Conservation (phyloP, 2,329 filamentous ascomycete genomes). For the Mariannaea sp. region DNA sequence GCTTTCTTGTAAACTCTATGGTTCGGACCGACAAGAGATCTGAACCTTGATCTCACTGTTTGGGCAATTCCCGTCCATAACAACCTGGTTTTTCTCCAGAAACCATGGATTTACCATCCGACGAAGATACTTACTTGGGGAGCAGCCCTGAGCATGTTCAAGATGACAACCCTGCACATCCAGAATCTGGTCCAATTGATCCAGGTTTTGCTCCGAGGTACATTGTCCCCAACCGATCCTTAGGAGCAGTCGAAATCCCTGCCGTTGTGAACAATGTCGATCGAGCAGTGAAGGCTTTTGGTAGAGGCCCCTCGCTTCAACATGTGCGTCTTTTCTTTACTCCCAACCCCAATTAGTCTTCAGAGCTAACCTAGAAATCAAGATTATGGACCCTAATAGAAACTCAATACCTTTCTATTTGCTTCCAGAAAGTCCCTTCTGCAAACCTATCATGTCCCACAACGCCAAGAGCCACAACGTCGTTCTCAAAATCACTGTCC, state of each 20-base stretch:
- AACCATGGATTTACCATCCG: constrained; percentile 12
- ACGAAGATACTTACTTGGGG: constrained; percentile 28
- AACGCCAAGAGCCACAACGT: constrained; percentile 80
- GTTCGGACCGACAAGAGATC: no score
- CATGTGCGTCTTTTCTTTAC: constrained; percentile 41
- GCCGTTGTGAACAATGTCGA: constrained; percentile 52
- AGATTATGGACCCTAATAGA: constrained; percentile 55
- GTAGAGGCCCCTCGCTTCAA: constrained; percentile 44
- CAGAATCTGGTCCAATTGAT: constrained; percentile 3
- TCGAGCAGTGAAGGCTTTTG: constrained; percentile 49
- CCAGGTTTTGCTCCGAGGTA: constrained; percentile 42
- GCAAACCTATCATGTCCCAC: constrained; percentile 77
- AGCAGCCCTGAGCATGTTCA: constrained; percentile 28
- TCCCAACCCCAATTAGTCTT: not conserved
- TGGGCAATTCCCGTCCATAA: not conserved
- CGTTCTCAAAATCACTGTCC: constrained; percentile 83
- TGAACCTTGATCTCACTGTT: not conserved
- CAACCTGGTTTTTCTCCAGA: not conserved
- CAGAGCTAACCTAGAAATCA: constrained; percentile 25
- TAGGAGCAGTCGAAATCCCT: constrained; percentile 51
- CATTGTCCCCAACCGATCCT: constrained; percentile 40
- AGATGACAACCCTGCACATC: constrained; percentile 10
- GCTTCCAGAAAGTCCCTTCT: constrained; percentile 77
- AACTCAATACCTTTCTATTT: constrained; percentile 72
- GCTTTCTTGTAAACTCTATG: no score